Conservation (phyloP, 129 eudicot genomes). For the sunflower (Helianthus annuus) region HanXRQr2.0-SUNRISE NC_035446.2:127449043-127449542, state of each 20-base stretch:
- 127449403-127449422: conserved; percentile 5
- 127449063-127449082: too few species aligned
- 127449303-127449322: neutral
- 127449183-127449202: neutral
- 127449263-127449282: neutral
- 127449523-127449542: conserved; percentile 68
- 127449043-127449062: too few species aligned
- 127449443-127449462: neutral
- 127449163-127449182: neutral
- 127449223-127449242: neutral
- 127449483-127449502: conserved; percentile 11
- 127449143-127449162: neutral
- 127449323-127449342: neutral
- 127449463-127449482: conserved; percentile 9
- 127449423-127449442: neutral
- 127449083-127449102: too few species aligned
- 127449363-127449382: neutral
- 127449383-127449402: neutral
- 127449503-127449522: conserved; percentile 14
- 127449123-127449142: neutral
- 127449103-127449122: neutral
- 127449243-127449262: neutral
- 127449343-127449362: neutral
- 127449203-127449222: neutral
- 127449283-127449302: neutral